phyloP scores from a whole-genome alignment of 352 stramenopile species.

The Pythium inflatum region DNA sequence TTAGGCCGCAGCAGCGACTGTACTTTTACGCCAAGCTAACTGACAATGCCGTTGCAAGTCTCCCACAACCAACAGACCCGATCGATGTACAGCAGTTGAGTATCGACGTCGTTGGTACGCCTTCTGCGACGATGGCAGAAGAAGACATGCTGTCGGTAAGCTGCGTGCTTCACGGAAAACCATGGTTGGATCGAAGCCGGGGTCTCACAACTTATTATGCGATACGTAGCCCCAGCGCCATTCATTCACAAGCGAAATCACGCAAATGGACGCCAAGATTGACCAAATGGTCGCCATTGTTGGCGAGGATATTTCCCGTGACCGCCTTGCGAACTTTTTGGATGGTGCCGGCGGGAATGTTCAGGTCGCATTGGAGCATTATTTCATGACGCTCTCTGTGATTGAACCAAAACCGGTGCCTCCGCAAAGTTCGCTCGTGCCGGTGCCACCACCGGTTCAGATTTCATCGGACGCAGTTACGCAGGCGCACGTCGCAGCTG shows the following conservation, averaged over 20 bases:
- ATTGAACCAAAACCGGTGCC: conserved; percentile 30
- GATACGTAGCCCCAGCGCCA: conserved; percentile 31
- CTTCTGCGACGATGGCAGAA: conserved; percentile 20
- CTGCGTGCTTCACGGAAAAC: background rate
- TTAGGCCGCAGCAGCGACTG: conserved; percentile 63
- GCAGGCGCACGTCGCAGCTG: conserved; percentile 22
- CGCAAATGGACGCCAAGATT: conserved; percentile 71
- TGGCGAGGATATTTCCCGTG: conserved; percentile 68
- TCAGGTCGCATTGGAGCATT: conserved; percentile 87
- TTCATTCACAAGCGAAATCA: conserved; percentile 73
- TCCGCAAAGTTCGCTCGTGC: background rate
- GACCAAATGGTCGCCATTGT: conserved; percentile 88
- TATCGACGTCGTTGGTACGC: conserved; percentile 67
- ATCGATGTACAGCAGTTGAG: conserved; percentile 67
- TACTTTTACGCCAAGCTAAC: conserved; percentile 87
- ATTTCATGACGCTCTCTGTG: conserved; percentile 84
- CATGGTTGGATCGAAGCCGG: background rate
- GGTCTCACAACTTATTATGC: background rate
- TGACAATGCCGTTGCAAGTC: conserved; percentile 69
- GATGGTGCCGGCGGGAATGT: conserved; percentile 82
- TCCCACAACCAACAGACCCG: conserved; percentile 57
- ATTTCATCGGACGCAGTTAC: background rate
- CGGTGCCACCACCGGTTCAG: conserved; percentile 1
- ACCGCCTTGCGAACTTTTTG: conserved; percentile 72
- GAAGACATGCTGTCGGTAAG: conserved; percentile 27